phyloP scores from a whole-genome alignment of 140 eudicot species.

The Stevia rebaudiana region DNA sequence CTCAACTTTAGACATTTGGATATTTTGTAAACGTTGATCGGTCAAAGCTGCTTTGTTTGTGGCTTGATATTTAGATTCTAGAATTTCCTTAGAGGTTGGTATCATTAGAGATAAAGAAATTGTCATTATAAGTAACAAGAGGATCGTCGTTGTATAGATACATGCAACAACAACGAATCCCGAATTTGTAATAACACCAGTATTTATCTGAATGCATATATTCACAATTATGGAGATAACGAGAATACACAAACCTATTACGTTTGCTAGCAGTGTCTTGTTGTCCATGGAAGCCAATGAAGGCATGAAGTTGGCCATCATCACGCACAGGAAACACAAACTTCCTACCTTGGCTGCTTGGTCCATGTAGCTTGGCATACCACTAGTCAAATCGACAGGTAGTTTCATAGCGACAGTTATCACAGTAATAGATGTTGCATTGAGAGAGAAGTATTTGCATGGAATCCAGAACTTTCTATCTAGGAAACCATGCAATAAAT shows the following conservation, averaged over 20 bases:
- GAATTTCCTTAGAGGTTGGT: background rate
- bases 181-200: background rate
- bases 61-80: background rate
- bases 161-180: background rate
- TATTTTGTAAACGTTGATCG: background rate
- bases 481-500: background rate
- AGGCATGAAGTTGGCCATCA: conserved; percentile 4
- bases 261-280: background rate
- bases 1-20: background rate
- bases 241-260: background rate
- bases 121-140: background rate
- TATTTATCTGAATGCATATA: background rate
- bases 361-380: background rate
- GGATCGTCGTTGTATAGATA: background rate
- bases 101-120: background rate
- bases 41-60: background rate
- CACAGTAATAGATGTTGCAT: background rate
- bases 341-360: background rate
- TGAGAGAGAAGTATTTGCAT: background rate
- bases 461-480: background rate
- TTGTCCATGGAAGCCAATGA: conserved; percentile 2
- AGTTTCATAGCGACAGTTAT: conserved; percentile 5
- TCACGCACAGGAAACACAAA: background rate
- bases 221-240: background rate
- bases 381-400: background rate